Conservation (phyloP, 2,329 filamentous ascomycete genomes). For the Sclerotinia subarctica region DNA sequence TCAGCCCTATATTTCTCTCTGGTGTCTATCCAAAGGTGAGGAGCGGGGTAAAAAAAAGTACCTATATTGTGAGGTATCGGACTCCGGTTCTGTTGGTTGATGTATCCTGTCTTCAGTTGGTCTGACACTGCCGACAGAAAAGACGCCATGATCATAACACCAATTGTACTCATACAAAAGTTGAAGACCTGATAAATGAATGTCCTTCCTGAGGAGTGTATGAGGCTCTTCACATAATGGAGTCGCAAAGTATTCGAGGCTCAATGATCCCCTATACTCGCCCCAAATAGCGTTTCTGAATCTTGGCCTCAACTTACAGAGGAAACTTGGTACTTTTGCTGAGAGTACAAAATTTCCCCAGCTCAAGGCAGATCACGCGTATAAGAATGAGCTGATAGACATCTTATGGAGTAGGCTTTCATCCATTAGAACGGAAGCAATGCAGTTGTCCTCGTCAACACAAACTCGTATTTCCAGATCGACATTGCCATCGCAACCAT, state of each 20-base stretch:
- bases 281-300: neutral
- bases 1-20: neutral
- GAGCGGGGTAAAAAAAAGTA: neutral
- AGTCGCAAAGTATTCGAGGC: too few species aligned
- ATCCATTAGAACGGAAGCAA: neutral
- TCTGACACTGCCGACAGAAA: too few species aligned
- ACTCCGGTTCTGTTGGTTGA: neutral
- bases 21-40: neutral
- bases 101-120: neutral
- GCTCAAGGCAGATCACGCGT: too few species aligned
- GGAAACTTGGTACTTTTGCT: neutral
- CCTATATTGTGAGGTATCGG: neutral
- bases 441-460: neutral
- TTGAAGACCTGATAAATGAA: too few species aligned
- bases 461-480: neutral
- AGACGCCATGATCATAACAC: neutral
- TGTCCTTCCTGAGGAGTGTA: accelerated
- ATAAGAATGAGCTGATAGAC: neutral
- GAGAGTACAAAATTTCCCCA: neutral
- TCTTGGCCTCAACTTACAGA: neutral
- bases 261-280: too few species aligned
- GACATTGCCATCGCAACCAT: neutral
- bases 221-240: neutral
- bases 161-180: neutral
- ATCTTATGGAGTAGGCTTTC: neutral